phyloP scores from a whole-genome alignment of 2,329 filamentous ascomycete species.

The Diaporthe citriasiana region DNA sequence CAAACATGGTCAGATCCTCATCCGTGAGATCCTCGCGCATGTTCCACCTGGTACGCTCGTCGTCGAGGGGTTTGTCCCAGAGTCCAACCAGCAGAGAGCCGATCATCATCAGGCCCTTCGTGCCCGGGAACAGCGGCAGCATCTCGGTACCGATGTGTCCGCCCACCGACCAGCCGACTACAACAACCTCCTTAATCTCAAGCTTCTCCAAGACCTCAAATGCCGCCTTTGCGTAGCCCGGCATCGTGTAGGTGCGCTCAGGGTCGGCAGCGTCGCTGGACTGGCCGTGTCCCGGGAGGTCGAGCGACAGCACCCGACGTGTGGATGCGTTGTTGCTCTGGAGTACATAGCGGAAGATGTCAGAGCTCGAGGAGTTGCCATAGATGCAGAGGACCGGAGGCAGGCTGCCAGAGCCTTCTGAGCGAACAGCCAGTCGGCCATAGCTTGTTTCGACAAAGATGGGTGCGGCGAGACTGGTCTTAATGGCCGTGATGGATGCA shows the following conservation, averaged over 20 bases:
- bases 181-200: not conserved
- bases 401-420: slow-evolving; percentile 6
- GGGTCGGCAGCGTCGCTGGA: not conserved
- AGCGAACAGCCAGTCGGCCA: slow-evolving; percentile 17
- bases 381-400: slow-evolving; percentile 3
- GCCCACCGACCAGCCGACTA: not conserved
- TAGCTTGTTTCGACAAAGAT: slow-evolving; percentile 4
- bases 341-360: not conserved
- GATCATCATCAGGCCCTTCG: not conserved
- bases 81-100: not conserved
- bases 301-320: not conserved
- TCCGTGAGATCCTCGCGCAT: slow-evolving; percentile 8
- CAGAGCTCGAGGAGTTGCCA: not conserved
- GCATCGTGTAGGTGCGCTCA: not conserved
- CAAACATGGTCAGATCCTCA: not conserved
- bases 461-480: not conserved
- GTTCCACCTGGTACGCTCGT: not conserved
- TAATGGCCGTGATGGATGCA: not conserved
- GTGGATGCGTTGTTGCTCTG: not conserved
- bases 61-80: not conserved
- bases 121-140: not conserved
- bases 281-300: not conserved
- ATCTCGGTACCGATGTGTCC: not conserved
- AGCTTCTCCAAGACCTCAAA: slow-evolving; percentile 6
- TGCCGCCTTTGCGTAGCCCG: not conserved